phyloP scores from a whole-genome alignment of 345 rosid genomes.

The Nasturtium officinale region DNA sequence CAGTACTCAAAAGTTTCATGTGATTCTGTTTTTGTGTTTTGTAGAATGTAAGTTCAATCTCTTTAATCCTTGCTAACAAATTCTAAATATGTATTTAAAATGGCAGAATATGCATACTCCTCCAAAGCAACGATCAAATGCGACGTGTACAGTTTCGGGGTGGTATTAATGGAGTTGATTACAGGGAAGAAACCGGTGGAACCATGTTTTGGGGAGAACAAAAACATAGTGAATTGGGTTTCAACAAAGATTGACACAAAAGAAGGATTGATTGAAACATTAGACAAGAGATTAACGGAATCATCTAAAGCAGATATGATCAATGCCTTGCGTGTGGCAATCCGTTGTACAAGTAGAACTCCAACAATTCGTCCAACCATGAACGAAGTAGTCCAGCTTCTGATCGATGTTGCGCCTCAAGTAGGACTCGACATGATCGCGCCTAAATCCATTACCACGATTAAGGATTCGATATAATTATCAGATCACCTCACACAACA shows the following conservation, averaged over 20 bases:
- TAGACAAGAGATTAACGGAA: conserved; percentile 66
- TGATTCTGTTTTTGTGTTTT: not conserved
- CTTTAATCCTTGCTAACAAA: not conserved
- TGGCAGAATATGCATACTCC: conserved; percentile 84
- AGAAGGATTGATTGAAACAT: conserved; percentile 70
- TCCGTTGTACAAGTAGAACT: conserved; percentile 63
- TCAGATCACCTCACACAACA: conserved; percentile 30
- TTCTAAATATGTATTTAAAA: not conserved
- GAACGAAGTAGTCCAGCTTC: conserved; percentile 84
- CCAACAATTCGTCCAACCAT: conserved; percentile 81
- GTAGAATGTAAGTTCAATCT: not conserved
- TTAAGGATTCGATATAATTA: conserved; percentile 52
- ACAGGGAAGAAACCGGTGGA: conserved; percentile 86
- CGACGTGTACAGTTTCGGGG: conserved; percentile 93
- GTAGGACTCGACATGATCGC: conserved; percentile 40
- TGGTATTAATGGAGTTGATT: conserved; percentile 83
- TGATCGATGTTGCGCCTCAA: conserved; percentile 69
- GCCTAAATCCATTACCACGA: conserved; percentile 53
- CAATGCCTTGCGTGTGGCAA: conserved; percentile 69
- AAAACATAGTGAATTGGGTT: conserved; percentile 80
- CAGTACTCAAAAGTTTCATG: not conserved
- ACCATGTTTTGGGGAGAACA: conserved; percentile 76
- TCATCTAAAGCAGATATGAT: conserved; percentile 75
- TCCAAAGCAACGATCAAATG: conserved; percentile 86
- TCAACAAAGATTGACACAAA: conserved; percentile 69